Evolutionary conservation across 2,329 filamentous ascomycete species (phyloP).

Genomic region (Stachybotrys chlorohalonatus): DNA sequence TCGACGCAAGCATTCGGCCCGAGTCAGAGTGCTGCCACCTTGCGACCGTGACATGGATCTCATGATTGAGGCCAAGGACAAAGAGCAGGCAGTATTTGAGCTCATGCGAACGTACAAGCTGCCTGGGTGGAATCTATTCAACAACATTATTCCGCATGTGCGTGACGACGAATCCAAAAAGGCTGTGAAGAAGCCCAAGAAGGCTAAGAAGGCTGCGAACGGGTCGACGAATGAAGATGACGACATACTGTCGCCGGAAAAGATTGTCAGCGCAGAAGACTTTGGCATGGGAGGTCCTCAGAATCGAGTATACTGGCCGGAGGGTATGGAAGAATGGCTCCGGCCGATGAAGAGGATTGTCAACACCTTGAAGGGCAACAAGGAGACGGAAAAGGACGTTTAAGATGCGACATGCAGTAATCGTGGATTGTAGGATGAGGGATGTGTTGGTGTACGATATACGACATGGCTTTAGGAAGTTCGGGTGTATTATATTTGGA

Average conservation of each 20-base stretch:
- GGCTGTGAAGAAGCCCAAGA: conserved; percentile 30
- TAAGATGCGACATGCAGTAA: conserved; percentile 10
- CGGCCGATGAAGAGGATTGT: conserved; percentile 63
- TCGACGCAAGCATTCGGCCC: conserved; percentile 74
- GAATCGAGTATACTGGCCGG: conserved; percentile 80
- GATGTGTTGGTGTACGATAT: too few relatives aligned
- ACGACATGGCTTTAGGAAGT: too few relatives aligned
- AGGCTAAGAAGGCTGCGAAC: conserved; percentile 27
- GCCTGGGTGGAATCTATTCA: conserved; percentile 67
- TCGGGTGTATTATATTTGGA: too few relatives aligned
- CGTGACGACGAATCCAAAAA: conserved; percentile 63
- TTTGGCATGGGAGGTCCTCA: conserved; percentile 80
- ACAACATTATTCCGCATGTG: conserved; percentile 68
- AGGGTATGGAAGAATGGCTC: conserved; percentile 85
- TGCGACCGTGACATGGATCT: conserved; percentile 79
- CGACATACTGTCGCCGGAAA: conserved; percentile 25
- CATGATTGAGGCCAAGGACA: conserved; percentile 99
- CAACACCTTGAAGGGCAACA: conserved; percentile 30
- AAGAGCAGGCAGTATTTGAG: conserved; percentile 93
- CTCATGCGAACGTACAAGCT: conserved; percentile 83
- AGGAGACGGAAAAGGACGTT: conserved; percentile 23
- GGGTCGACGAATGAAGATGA: conserved; percentile 27
- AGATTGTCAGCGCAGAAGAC: conserved; percentile 53
- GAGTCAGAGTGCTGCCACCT: conserved; percentile 72
- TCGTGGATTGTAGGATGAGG: too few relatives aligned